Conservation (phyloP, 176 grass and related monocot species). For the Musa itinerans region DNA sequence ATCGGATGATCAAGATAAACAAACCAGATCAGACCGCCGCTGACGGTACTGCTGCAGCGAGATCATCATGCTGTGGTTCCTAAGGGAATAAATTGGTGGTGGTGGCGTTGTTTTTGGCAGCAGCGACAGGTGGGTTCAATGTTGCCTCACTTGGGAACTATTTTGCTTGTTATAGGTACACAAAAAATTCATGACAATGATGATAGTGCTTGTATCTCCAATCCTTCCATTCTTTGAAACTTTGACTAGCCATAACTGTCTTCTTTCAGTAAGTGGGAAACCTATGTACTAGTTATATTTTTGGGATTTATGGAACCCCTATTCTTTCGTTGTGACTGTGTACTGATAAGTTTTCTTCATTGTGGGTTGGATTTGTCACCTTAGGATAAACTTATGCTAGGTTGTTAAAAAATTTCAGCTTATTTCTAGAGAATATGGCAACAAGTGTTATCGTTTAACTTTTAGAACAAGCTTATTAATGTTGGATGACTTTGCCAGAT, state of each 20-base stretch:
- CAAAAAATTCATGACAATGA: not conserved
- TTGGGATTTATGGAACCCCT: not conserved
- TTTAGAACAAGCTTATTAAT: no score
- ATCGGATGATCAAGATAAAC: slow-evolving; percentile 55
- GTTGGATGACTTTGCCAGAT: no score
- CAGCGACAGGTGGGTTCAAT: not conserved
- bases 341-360: no score
- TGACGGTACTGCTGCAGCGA: slow-evolving; percentile 24
- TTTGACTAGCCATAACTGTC: not conserved
- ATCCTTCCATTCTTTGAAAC: not conserved
- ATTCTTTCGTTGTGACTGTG: not conserved
- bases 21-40: slow-evolving; percentile 38
- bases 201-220: not conserved
- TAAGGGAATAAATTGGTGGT: slow-evolving; percentile 3
- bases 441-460: no score
- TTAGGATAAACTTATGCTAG: no score
- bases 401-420: no score
- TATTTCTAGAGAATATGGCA: no score
- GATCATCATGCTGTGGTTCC: slow-evolving; percentile 65
- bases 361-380: no score
- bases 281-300: not conserved
- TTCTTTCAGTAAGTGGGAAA: not conserved
- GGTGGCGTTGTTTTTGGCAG: not conserved
- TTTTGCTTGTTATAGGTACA: not conserved
- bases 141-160: not conserved